phyloP scores from a whole-genome alignment of 2,329 filamentous ascomycete species.

The Magnaporthiopsis poae region DNA sequence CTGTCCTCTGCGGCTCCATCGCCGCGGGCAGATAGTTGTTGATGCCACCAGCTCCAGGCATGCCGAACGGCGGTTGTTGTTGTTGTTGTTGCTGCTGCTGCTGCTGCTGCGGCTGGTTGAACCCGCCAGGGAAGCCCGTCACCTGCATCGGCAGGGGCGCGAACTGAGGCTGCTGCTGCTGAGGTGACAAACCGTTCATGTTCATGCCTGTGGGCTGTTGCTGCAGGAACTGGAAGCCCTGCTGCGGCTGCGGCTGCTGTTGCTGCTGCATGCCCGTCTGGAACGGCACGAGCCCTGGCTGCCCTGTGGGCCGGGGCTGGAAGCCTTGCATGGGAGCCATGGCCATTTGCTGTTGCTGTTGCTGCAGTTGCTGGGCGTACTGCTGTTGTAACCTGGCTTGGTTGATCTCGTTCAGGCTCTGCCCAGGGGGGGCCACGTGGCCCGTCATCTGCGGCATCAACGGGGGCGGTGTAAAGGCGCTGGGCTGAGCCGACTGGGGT shows the following conservation, averaged over 20 bases:
- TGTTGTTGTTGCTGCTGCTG: conserved; percentile 17
- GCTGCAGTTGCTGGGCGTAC: conserved; percentile 39
- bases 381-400: conserved; percentile 58
- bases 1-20: conserved; percentile 51
- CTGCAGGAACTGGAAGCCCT: conserved; percentile 19
- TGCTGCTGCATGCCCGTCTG: conserved; percentile 27
- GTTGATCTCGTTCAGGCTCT: conserved; percentile 64
- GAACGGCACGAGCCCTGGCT: conserved; percentile 32
- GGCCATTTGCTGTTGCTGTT: conserved; percentile 30
- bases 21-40: conserved; percentile 51
- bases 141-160: conserved; percentile 47
- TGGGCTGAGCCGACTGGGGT: conserved; percentile 69
- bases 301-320: conserved; percentile 24
- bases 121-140: conserved; percentile 47
- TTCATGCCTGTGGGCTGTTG: conserved; percentile 23
- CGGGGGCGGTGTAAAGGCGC: conserved; percentile 61
- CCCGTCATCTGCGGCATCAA: conserved; percentile 82
- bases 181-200: conserved; percentile 13
- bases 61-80: conserved; percentile 16
- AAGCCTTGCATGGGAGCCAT: conserved; percentile 20
- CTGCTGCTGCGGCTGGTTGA: conserved; percentile 23
- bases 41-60: conserved; percentile 37
- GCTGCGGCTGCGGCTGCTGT: conserved; percentile 5
- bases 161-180: conserved; percentile 31
- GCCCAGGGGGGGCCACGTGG: conserved; percentile 62